phyloP scores from a whole-genome alignment of 2,329 filamentous ascomycete species.

The Ceratocystis harringtonii region DNA sequence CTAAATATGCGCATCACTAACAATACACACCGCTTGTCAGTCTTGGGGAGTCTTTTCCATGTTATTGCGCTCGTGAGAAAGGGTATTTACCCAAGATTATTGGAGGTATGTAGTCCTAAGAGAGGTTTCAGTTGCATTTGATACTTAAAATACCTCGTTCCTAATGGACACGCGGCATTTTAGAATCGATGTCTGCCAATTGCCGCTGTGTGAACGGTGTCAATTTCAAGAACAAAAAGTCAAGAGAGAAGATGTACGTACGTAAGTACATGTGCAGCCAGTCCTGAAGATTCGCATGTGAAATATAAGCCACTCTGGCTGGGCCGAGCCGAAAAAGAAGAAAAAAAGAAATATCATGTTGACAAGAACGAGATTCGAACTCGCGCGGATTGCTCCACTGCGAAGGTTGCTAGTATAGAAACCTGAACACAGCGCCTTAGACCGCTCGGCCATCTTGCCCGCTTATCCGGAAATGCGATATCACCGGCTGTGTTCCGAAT shows the following conservation, averaged over 20 bases:
- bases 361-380: constrained; percentile 13
- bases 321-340: no score
- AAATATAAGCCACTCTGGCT: no score
- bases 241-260: no score
- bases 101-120: not conserved
- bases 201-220: no score
- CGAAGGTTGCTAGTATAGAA: not conserved
- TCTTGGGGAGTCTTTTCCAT: not conserved
- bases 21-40: not conserved
- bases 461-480: no score
- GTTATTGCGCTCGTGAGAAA: no score
- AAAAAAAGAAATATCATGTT: not conserved
- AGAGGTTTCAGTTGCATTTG: not conserved
- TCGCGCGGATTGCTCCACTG: constrained; percentile 12
- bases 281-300: no score
- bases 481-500: no score
- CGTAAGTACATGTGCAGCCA: no score
- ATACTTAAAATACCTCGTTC: not conserved
- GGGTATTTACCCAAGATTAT: not conserved
- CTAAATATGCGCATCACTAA: not conserved
- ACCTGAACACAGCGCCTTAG: no score
- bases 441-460: no score
- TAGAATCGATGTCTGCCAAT: not conserved
- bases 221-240: no score
- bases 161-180: not conserved